Evolutionary conservation across 768 basidiomycete genomes (phyloP), one percentile per base, ranked within the genome.

Genomic region (Tephrocybe rancida): DNA sequence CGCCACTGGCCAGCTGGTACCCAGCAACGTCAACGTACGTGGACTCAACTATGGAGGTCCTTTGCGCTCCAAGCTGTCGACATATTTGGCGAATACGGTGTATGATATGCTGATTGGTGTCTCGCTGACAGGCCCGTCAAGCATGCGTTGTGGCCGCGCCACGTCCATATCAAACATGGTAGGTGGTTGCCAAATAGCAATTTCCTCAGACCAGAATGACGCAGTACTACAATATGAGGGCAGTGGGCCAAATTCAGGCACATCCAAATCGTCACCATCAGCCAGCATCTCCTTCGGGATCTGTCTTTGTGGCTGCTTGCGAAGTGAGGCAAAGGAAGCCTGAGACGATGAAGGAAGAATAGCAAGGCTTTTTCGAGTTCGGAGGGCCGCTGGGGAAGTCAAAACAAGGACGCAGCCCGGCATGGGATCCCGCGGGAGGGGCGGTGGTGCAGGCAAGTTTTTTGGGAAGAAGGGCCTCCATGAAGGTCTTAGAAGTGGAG

Each of bases 401-500:
- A 48, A 44, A 30, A 58, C 44, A 9, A 61, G 56, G 21, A 62
- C 35, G 37, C 56, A 60, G 34, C 57, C 58, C 34, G 52, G 51
- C 1, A 34, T 11, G 19, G 56, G 48, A 27, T 55, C 34, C 5
- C 34, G 29, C 35, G 63, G 63, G 18, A 58, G 50, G 22, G 55
- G 50, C 6, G 53, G 56, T 27, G 54, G 54, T 7, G 37, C 41
- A 19, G 44, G 35, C 22, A 54, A 25, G 1, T 29, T 45, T 18
- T 47, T 22, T 44, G 59, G 61, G 38, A 54, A 38, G 38, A 62
- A 64, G 22, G 63, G 63, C 19, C 47, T 52, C 61, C 61, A 64
- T 4, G 55, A 60, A 2, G 56, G 55, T 39, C 48, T 55, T 3
- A 64, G 42, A 9, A 53, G 29, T 3, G 29, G 35, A 22, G 63